These are phyloP conservation scores for Tetradesmus lagerheimii DNA, from an alignment of 139 green algal species.

Conservation along the genomic window DNA sequence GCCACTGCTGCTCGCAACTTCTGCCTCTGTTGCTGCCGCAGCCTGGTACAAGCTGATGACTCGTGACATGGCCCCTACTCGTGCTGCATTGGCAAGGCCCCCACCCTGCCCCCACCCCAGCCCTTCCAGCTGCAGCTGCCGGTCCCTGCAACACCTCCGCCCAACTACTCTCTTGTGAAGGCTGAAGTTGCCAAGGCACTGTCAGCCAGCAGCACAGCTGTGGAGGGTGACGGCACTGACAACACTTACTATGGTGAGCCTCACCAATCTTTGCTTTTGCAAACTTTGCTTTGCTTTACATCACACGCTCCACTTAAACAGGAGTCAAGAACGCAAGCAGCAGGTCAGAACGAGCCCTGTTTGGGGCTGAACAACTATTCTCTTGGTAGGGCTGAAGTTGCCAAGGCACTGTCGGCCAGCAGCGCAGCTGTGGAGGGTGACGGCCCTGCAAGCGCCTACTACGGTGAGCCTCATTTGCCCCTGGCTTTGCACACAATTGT, in stretches of 20 bases:
- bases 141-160: background rate
- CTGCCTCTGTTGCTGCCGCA: background rate
- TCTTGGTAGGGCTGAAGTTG: constrained; percentile 2
- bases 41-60: constrained; percentile 51
- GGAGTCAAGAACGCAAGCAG: no score
- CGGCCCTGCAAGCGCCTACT: constrained; percentile 33
- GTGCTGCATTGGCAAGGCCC: constrained; percentile 37
- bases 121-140: constrained; percentile 59
- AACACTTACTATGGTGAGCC: constrained; percentile 36
- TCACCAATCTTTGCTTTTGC: no score
- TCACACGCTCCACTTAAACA: no score
- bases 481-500: no score
- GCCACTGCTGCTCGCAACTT: background rate
- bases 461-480: background rate
- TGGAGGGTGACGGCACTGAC: background rate
- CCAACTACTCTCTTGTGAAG: constrained; percentile 24
- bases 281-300: no score
- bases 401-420: background rate
- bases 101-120: constrained; percentile 46
- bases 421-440: background rate
- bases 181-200: constrained; percentile 20
- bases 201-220: background rate
- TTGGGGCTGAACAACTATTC: no score
- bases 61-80: constrained; percentile 37
- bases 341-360: no score